These are phyloP conservation scores for Mucor mucedo DNA, from an alignment of 371 early-diverging fungal species.

Conservation along the genomic window DNA sequence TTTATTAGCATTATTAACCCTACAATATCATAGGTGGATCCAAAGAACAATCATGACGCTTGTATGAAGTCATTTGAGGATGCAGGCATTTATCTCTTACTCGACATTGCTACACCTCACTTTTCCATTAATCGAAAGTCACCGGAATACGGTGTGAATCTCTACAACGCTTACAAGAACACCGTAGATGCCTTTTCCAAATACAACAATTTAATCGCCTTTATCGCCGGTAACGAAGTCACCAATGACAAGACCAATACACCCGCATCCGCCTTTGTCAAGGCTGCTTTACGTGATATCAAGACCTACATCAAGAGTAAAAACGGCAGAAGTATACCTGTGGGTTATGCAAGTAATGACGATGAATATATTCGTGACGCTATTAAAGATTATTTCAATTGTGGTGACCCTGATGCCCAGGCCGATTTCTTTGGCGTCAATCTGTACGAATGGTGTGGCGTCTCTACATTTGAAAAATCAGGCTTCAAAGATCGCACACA, in stretches of 20 bases:
- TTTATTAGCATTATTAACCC: background rate
- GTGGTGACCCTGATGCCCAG: slow-evolving; percentile 68
- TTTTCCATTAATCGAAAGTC: slow-evolving; percentile 68
- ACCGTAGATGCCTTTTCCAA: slow-evolving; percentile 72
- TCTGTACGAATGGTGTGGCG: slow-evolving; percentile 72
- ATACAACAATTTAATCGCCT: slow-evolving; percentile 72
- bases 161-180: slow-evolving; percentile 60
- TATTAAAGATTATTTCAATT: slow-evolving; percentile 75
- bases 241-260: slow-evolving; percentile 73
- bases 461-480: slow-evolving; percentile 56
- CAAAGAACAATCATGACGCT: slow-evolving; percentile 67
- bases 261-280: slow-evolving; percentile 72
- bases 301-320: slow-evolving; percentile 62
- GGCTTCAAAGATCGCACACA: slow-evolving; percentile 65
- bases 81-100: slow-evolving; percentile 73
- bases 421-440: slow-evolving; percentile 82
- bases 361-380: slow-evolving; percentile 72
- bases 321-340: slow-evolving; percentile 63
- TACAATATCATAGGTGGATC: slow-evolving; percentile 52
- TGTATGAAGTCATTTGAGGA: slow-evolving; percentile 77
- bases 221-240: slow-evolving; percentile 85
- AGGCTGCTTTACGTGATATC: slow-evolving; percentile 75
- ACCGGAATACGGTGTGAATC: slow-evolving; percentile 67
- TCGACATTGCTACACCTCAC: slow-evolving; percentile 71
- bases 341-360: slow-evolving; percentile 85